Percentiles rank a stretch among this genome's conserved stretches.
phyloP scores from a whole-genome alignment of 2,329 filamentous ascomycete genomes.

The Cordyceps fumosorosea region DNA sequence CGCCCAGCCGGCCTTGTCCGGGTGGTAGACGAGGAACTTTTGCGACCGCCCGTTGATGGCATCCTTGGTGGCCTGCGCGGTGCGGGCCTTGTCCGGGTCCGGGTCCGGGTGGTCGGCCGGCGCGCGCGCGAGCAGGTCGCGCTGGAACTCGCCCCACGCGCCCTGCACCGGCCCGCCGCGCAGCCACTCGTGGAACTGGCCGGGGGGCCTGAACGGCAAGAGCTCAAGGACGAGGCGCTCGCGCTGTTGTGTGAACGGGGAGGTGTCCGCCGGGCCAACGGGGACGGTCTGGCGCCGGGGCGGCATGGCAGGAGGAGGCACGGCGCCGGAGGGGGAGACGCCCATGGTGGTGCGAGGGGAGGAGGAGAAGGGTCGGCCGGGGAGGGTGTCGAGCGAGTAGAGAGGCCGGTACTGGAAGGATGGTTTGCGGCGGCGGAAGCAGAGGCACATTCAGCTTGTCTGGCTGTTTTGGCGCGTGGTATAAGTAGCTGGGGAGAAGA shows the following conservation, averaged over 20 bases:
- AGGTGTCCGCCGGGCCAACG: neutral
- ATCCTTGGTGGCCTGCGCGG: conserved; percentile 24
- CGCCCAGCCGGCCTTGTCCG: conserved; percentile 30
- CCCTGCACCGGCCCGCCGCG: conserved; percentile 25
- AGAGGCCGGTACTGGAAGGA: neutral
- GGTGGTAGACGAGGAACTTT: conserved; percentile 30
- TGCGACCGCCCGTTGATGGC: conserved; percentile 23
- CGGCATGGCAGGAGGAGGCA: neutral
- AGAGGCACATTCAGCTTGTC: conserved; percentile 1
- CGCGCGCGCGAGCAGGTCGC: conserved; percentile 23
- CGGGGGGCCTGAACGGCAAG: conserved; percentile 29
- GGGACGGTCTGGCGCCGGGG: neutral
- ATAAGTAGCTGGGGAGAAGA: neutral
- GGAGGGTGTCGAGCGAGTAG: neutral
- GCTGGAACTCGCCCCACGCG: conserved; percentile 31
- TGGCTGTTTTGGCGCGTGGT: neutral
- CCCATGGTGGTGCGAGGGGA: conserved; percentile 1
- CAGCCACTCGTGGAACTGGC: conserved; percentile 31
- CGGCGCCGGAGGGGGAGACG: neutral
- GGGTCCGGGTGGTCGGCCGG: conserved; percentile 18
- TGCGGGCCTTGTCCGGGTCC: conserved; percentile 29
- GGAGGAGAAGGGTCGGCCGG: neutral
- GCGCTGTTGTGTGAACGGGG: conserved; percentile 25
- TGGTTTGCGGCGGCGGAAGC: neutral
- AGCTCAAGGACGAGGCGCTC: conserved; percentile 34